Evolutionary conservation across 441 rosid genomes (phyloP).

Genomic region (Iberis amara): DNA sequence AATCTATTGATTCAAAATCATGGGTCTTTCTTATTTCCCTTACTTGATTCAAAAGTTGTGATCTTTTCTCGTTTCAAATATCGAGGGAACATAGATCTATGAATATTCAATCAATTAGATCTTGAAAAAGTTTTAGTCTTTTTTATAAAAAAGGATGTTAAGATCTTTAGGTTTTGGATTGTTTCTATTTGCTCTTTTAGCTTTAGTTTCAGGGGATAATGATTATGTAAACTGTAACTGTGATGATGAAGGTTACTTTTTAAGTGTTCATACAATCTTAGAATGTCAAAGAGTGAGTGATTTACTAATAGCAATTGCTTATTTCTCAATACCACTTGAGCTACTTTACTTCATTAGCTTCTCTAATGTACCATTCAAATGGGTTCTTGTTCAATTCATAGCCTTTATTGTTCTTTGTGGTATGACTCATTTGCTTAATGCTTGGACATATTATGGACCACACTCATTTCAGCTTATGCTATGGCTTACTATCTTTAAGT

Average conservation of each 20-base stretch:
- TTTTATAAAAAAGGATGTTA: constrained; percentile 40
- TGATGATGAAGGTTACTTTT: constrained; percentile 53
- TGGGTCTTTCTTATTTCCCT: constrained; percentile 22
- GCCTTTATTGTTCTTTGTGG: constrained; percentile 75
- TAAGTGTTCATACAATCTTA: constrained; percentile 45
- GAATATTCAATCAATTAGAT: constrained; percentile 2
- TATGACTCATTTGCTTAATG: constrained; percentile 61
- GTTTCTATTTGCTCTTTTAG: constrained; percentile 34
- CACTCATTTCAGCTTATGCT: constrained; percentile 65
- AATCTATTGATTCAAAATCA: constrained; percentile 24
- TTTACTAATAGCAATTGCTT: constrained; percentile 64
- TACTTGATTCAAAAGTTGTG: constrained; percentile 26
- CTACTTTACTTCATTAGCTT: constrained; percentile 70
- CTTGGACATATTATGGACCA: constrained; percentile 66
- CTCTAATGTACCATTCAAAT: constrained; percentile 68
- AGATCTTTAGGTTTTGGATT: constrained; percentile 45
- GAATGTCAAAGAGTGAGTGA: constrained; percentile 73
- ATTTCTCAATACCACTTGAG: constrained; percentile 71
- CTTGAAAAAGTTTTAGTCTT: too few species aligned
- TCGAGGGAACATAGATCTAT: constrained; percentile 29
- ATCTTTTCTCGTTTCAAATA: constrained; percentile 16
- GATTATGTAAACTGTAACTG: constrained; percentile 50
- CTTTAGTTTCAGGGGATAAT: constrained; percentile 39
- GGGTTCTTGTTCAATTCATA: constrained; percentile 64
- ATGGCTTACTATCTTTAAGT: constrained; percentile 55